Conservation (phyloP, 768 basidiomycete genomes). For the Panaeolus cyanescens region DNA sequence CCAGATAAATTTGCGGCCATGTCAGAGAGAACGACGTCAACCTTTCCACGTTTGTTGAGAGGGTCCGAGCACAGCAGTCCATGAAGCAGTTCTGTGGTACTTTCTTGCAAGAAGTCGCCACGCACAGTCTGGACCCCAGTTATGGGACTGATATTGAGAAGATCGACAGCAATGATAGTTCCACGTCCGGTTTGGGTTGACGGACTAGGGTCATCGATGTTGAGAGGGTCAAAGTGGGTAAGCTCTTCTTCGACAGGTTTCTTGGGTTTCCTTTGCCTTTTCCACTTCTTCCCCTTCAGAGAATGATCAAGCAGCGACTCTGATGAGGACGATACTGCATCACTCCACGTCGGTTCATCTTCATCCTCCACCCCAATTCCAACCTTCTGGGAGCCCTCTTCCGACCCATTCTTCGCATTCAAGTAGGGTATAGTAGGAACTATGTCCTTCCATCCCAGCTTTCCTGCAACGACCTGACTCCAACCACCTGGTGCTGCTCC, state of each 20-base stretch:
- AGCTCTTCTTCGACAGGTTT: conserved; percentile 24
- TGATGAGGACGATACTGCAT: not conserved
- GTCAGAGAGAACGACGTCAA: conserved; percentile 85
- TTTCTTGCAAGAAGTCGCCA: conserved; percentile 72
- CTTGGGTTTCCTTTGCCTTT: conserved; percentile 11
- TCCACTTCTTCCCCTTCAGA: conserved; percentile 3
- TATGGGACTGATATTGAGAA: conserved; percentile 73
- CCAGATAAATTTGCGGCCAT: conserved; percentile 89
- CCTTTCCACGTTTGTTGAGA: conserved; percentile 40
- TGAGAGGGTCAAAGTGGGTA: conserved; percentile 41
- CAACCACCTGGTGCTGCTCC: conserved; percentile 95
- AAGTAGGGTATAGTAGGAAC: not conserved
- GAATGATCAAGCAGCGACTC: not conserved
- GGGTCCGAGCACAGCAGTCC: conserved; percentile 26
- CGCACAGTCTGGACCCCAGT: conserved; percentile 71
- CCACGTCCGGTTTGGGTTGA: conserved; percentile 31
- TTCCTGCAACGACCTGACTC: conserved; percentile 80
- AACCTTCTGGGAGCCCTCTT: not conserved
- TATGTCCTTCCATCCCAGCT: conserved; percentile 51
- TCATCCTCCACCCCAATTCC: not conserved
- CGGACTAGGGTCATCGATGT: conserved; percentile 33
- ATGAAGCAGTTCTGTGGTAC: conserved; percentile 48
- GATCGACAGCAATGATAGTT: conserved; percentile 77
- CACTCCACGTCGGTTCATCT: not conserved
- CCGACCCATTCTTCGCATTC: not conserved